Conservation (phyloP, 1,284 basidiomycete genomes). For the Apiotrichum mycotoxinovorans region DNA sequence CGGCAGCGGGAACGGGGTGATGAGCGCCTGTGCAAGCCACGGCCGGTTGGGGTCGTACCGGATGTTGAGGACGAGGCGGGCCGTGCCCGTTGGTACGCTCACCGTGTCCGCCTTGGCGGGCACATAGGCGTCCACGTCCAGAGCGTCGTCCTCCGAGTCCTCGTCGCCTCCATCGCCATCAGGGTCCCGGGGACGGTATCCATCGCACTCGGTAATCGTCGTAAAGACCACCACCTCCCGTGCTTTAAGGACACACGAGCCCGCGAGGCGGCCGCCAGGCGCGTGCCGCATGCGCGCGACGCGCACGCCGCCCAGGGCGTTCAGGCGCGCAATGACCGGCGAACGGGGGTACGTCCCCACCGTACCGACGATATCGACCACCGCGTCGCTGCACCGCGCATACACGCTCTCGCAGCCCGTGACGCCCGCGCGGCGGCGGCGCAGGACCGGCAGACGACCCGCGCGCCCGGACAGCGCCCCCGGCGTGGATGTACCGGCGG, state of each 20-base stretch:
- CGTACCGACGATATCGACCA: background rate
- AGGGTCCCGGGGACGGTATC: too few relatives aligned
- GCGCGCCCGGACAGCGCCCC: background rate
- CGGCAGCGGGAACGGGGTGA: slow-evolving; percentile 5
- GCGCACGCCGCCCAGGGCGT: background rate
- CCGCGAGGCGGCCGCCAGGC: background rate
- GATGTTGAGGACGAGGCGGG: slow-evolving; percentile 7
- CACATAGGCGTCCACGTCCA: background rate
- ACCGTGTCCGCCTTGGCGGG: background rate
- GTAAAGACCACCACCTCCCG: background rate
- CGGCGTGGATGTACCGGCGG: too few relatives aligned
- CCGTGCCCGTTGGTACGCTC: background rate
- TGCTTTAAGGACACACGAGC: background rate
- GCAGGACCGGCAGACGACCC: background rate
- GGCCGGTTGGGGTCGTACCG: slow-evolving; percentile 16
- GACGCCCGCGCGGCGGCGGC: background rate
- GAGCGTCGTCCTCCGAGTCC: background rate
- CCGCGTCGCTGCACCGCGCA: background rate
- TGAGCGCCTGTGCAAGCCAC: slow-evolving; percentile 12
- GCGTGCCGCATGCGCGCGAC: background rate
- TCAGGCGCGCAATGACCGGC: background rate
- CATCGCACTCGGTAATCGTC: background rate
- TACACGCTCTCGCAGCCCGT: background rate
- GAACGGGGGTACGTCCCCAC: background rate
- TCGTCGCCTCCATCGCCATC: too few relatives aligned